phyloP scores from a whole-genome alignment of 1,284 basidiomycete species.

The Microbotryomycetes sp. region DNA sequence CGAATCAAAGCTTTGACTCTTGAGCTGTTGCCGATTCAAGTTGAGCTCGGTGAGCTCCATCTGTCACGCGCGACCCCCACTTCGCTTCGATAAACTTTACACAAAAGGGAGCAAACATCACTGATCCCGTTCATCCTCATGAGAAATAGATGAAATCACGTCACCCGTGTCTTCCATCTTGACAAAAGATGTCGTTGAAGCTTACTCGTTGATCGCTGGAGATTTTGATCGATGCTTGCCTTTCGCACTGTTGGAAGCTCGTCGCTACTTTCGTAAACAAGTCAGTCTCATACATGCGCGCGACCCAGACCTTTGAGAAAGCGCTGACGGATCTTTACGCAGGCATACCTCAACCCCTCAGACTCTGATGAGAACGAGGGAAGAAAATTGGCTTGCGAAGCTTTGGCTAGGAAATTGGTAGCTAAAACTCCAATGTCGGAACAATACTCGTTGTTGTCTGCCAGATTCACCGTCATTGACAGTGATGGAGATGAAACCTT shows the following conservation, averaged over 20 bases:
- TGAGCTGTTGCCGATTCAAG: slow-evolving; percentile 72
- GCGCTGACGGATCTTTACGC: not conserved
- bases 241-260: slow-evolving; percentile 35
- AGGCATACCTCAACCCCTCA: slow-evolving; percentile 44
- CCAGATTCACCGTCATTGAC: slow-evolving; percentile 65
- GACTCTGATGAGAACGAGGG: slow-evolving; percentile 79
- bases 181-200: slow-evolving; percentile 35
- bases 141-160: slow-evolving; percentile 16
- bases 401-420: slow-evolving; percentile 76
- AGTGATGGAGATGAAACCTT: slow-evolving; percentile 69
- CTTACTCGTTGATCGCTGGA: slow-evolving; percentile 47
- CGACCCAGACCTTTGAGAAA: not conserved
- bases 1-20: slow-evolving; percentile 71
- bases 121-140: not conserved
- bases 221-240: slow-evolving; percentile 67
- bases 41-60: slow-evolving; percentile 49
- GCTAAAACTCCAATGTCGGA: slow-evolving; percentile 49
- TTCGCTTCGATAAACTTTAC: too few relatives aligned
- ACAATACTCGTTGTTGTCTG: slow-evolving; percentile 39
- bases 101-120: too few relatives aligned
- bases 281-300: not conserved
- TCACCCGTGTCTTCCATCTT: slow-evolving; percentile 43
- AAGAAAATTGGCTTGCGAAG: slow-evolving; percentile 79
- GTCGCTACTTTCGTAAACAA: slow-evolving; percentile 28
- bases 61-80: slow-evolving; percentile 42